These are phyloP conservation scores for Blakeslea trispora DNA, from an alignment of 371 early-diverging fungal species.

Conservation along the genomic window DNA sequence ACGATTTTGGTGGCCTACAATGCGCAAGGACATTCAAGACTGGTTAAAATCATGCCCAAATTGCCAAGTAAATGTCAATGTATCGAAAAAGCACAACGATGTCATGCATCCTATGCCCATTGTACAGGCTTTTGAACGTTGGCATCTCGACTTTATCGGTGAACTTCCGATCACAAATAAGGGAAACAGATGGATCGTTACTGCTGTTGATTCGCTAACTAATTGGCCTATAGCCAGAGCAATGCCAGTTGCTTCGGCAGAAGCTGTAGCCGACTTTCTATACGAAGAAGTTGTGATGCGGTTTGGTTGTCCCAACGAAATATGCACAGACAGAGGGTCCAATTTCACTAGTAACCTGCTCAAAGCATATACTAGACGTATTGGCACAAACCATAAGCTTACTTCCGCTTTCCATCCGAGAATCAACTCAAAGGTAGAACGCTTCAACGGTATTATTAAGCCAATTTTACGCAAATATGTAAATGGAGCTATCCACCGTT, in stretches of 20 bases:
- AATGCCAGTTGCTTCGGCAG: slow-evolving; percentile 12
- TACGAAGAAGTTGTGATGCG: slow-evolving; percentile 2
- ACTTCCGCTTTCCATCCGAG: slow-evolving; percentile 34
- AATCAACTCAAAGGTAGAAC: slow-evolving; percentile 27
- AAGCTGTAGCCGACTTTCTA: slow-evolving; percentile 29
- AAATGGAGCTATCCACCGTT: slow-evolving; percentile 15
- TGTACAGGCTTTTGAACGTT: slow-evolving; percentile 15
- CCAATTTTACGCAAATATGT: slow-evolving; percentile 19
- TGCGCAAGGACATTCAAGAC: slow-evolving; percentile 9
- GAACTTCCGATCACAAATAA: slow-evolving; percentile 22
- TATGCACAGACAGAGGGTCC: slow-evolving; percentile 26
- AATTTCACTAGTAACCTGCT: slow-evolving; percentile 15
- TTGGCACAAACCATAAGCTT: slow-evolving; percentile 7
- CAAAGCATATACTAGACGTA: not conserved
- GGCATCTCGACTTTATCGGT: slow-evolving; percentile 35
- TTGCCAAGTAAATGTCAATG: slow-evolving; percentile 12
- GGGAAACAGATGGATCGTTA: slow-evolving; percentile 26
- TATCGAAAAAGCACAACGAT: not conserved
- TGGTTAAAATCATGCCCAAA: slow-evolving; percentile 14
- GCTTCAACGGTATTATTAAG: slow-evolving; percentile 14
- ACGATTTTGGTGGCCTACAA: slow-evolving; percentile 27
- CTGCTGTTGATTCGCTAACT: slow-evolving; percentile 46
- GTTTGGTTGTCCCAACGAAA: slow-evolving; percentile 35
- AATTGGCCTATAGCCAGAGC: slow-evolving; percentile 35
- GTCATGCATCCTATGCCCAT: not conserved